These are phyloP conservation scores for Turritis glabra DNA, from an alignment of 345 rosid genomes.

Conservation along the genomic window DNA sequence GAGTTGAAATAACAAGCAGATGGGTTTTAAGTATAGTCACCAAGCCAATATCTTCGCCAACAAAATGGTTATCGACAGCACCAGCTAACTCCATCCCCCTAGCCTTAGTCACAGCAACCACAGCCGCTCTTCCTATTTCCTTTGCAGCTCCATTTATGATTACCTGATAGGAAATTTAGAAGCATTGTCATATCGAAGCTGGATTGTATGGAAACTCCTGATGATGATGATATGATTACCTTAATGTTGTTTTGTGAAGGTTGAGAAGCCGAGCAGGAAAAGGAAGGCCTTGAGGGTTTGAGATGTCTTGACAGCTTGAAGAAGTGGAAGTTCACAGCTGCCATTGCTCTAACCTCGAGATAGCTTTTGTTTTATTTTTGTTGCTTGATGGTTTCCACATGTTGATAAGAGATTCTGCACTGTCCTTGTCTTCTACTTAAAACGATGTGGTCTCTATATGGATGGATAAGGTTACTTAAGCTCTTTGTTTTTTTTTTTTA, in stretches of 20 bases:
- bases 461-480: slow-evolving; percentile 29
- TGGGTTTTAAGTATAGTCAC: slow-evolving; percentile 37
- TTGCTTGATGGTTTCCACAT: slow-evolving; percentile 1
- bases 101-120: slow-evolving; percentile 78
- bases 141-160: slow-evolving; percentile 89
- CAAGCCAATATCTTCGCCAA: slow-evolving; percentile 87
- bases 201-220: background rate
- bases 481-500: background rate
- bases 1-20: background rate
- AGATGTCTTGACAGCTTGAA: slow-evolving; percentile 30
- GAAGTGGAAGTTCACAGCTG: slow-evolving; percentile 56
- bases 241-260: slow-evolving; percentile 79
- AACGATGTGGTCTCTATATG: slow-evolving; percentile 2
- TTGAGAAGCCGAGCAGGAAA: slow-evolving; percentile 64
- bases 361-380: background rate
- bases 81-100: slow-evolving; percentile 97
- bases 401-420: slow-evolving; percentile 30
- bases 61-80: slow-evolving; percentile 73
- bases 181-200: background rate
- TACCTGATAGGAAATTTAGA: slow-evolving; percentile 45
- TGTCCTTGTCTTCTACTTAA: background rate
- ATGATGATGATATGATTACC: slow-evolving; percentile 42
- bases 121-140: slow-evolving; percentile 85
- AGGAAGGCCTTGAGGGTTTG: slow-evolving; percentile 41
- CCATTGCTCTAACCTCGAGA: slow-evolving; percentile 47